A percentile compares a stretch with the other conserved stretches of the same genome.
phyloP scores from a whole-genome alignment of 73 alveolate genomes.

The Paramecium pentaurelia region DNA sequence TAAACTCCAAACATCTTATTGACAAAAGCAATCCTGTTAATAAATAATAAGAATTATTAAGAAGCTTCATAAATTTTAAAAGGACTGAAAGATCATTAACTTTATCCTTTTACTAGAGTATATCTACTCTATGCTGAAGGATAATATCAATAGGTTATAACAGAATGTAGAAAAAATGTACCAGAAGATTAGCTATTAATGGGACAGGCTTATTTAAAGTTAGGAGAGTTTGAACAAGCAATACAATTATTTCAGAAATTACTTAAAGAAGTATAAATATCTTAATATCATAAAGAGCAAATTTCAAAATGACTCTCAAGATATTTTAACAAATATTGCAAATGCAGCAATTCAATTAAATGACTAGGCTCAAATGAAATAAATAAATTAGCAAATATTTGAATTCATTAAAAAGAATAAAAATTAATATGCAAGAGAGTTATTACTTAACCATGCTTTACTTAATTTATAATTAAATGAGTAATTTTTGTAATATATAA shows the following conservation, averaged over 20 bases:
- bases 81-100: slow-evolving; percentile 2
- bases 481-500: background rate
- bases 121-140: background rate
- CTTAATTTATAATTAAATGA: background rate
- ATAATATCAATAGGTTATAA: background rate
- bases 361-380: background rate
- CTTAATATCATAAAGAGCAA: background rate
- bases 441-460: slow-evolving; percentile 9
- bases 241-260: background rate
- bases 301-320: background rate
- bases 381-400: background rate
- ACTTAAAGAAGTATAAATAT: background rate
- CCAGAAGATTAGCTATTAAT: background rate
- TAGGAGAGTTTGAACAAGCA: background rate
- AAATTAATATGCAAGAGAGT: slow-evolving; percentile 41
- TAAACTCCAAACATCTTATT: background rate
- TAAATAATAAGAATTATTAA: background rate
- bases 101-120: background rate
- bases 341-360: slow-evolving; percentile 10
- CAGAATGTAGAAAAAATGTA: background rate
- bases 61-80: background rate
- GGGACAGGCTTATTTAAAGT: background rate
- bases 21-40: background rate
- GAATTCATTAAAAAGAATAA: slow-evolving; percentile 17
- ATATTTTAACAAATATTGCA: slow-evolving; percentile 16